phyloP scores from a whole-genome alignment of 2,329 filamentous ascomycete genomes.

The Gyromitra esculenta region DNA sequence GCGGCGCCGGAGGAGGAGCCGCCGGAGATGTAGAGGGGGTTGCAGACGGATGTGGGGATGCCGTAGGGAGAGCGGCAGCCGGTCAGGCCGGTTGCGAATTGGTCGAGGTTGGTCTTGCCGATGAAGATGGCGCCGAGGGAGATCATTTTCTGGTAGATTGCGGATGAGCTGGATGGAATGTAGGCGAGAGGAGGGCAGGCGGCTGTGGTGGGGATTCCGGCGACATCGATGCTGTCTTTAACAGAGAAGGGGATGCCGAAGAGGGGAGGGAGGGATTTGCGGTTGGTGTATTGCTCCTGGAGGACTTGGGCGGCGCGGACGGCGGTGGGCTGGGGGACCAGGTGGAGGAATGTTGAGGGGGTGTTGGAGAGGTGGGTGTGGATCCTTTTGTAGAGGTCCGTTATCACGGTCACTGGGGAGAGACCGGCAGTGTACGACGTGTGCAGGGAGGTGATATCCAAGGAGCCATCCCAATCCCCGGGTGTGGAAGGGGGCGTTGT shows the following conservation, averaged over 20 bases:
- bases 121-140: constrained; percentile 63
- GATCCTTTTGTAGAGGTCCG: constrained; percentile 64
- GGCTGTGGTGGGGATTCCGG: constrained; percentile 65
- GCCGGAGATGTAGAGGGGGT: constrained; percentile 66
- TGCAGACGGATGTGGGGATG: constrained; percentile 66
- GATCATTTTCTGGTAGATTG: constrained; percentile 61
- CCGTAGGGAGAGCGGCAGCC: constrained; percentile 70
- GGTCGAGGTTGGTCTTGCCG: constrained; percentile 67
- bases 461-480: constrained; percentile 61
- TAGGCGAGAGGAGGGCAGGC: constrained; percentile 64
- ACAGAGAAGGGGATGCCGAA: constrained; percentile 69
- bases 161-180: constrained; percentile 60
- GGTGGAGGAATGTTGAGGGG: constrained; percentile 62
- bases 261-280: constrained; percentile 63
- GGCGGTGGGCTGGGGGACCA: constrained; percentile 59
- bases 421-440: constrained; percentile 63
- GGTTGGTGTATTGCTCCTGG: constrained; percentile 59
- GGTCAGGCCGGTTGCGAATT: constrained; percentile 70
- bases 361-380: constrained; percentile 61
- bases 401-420: constrained; percentile 63
- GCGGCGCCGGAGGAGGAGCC: constrained; percentile 69
- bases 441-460: constrained; percentile 63
- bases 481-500: constrained; percentile 57
- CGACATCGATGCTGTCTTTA: constrained; percentile 69
- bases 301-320: constrained; percentile 60